Base-by-base conservation (phyloP, 163 green algal genomes). In the Coccomyxa subellipsoidea region DNA sequence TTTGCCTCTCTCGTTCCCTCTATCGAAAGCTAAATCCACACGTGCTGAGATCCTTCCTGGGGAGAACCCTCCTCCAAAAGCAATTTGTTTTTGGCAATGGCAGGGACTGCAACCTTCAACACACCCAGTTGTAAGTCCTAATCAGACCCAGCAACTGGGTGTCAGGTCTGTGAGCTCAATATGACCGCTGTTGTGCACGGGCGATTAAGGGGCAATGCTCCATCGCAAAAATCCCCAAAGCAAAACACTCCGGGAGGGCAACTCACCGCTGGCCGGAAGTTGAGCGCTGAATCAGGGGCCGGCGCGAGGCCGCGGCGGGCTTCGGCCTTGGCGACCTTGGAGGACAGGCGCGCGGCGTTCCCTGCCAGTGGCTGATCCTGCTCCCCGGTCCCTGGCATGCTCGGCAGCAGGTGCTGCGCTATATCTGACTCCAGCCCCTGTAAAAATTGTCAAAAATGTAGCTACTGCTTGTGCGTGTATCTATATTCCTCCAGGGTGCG, bases 221-320 rank as follows among this genome's bases (percentile, higher is more conserved):
- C n/a, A n/a, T n/a, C n/a, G n/a, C n/a, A n/a, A n/a, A 37, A 37
- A 73, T 73, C 29, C 4, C n/a, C 29, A 23, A 36, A 10, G 2
- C 34, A 25, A 77, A n/a, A 15, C 36, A 79, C 31, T 38, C 1
- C 21, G 47, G 47, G 47, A 8, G 4, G 47, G 47, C 47, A 21
- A 59, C 54, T 35, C 37, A 85, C 79, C 21, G 79, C 83, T 53
- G 83, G 79, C 54, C 38, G 21, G 53, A 86, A 86, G 38, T 86
- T 83, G 37, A 75, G 31, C 18, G 83, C 78, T 7, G 83, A 79
- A 29, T 86, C 82, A 25, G 82, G 82, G 21, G 82, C 73, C 27
- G 69, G 27, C 37, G n/a, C 47, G 54, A 80, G 38, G 77, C 73
- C 73, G 32, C 37, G 35, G 15, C 37, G 73, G 23, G 70, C 70